A percentile compares a stretch with the other conserved stretches of the same genome.
phyloP scores from a whole-genome alignment of 139 green algal species.

The Ostreobium quekettii region DNA sequence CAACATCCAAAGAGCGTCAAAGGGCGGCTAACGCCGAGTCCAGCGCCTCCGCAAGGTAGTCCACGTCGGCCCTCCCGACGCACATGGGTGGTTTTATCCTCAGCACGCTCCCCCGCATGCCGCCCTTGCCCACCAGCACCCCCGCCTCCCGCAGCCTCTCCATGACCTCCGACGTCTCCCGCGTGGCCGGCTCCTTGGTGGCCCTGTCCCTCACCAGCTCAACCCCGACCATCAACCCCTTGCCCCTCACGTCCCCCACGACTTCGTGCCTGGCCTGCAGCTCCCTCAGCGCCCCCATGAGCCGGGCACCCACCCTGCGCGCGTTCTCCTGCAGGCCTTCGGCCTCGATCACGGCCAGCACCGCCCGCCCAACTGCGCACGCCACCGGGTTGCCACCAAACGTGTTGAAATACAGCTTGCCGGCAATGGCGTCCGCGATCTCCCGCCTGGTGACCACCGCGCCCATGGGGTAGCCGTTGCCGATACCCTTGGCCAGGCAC shows the following conservation, averaged over 20 bases:
- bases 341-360: constrained; percentile 74
- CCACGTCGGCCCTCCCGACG: too few relatives aligned
- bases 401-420: constrained; percentile 94
- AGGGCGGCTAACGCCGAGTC: too few relatives aligned
- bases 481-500: constrained; percentile 95
- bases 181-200: constrained; percentile 80
- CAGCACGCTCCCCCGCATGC: constrained; percentile 92
- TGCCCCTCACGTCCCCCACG: constrained; percentile 87
- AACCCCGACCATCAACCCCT: constrained; percentile 91
- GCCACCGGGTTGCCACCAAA: constrained; percentile 94
- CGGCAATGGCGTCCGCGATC: constrained; percentile 56
- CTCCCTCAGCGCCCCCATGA: constrained; percentile 39
- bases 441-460: constrained; percentile 92
- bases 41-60: too few relatives aligned
- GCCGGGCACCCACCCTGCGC: constrained; percentile 49
- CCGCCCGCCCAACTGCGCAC: constrained; percentile 74
- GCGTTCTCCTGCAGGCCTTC: constrained; percentile 66
- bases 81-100: constrained; percentile 99
- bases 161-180: constrained; percentile 66
- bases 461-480: constrained; percentile 91
- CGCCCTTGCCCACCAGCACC: constrained; percentile 93
- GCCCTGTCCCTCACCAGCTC: constrained; percentile 86
- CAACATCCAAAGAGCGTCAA: too few relatives aligned
- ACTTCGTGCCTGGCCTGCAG: constrained; percentile 71
- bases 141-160: constrained; percentile 84